These are phyloP conservation scores for Lodderomyces theae DNA, from an alignment of 1,139 yeast species.

Conservation along the genomic window DNA sequence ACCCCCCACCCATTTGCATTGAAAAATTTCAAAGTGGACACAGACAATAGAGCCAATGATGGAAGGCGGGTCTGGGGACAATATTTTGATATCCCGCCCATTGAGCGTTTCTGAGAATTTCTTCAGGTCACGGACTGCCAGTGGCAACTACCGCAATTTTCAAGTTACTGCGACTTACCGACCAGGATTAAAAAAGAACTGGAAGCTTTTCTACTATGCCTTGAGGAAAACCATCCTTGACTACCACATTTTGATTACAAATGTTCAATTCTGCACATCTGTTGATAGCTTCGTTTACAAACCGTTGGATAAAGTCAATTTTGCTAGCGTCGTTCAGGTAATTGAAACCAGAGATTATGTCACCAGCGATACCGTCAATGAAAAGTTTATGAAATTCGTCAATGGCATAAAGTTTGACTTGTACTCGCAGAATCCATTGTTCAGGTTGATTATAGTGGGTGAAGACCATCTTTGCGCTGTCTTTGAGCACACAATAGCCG, in stretches of 20 bases:
- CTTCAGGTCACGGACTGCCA: conserved; percentile 33
- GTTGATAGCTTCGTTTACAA: conserved; percentile 18
- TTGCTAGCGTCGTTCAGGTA: conserved; percentile 28
- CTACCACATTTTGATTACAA: conserved; percentile 34
- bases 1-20: too few relatives aligned
- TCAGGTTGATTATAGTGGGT: conserved; percentile 30
- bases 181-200: conserved; percentile 17
- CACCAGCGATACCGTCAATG: conserved; percentile 23
- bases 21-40: too few relatives aligned
- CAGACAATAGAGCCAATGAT: neutral
- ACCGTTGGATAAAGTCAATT: conserved; percentile 23
- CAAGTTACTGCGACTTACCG: conserved; percentile 36
- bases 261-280: conserved; percentile 21
- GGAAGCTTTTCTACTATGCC: conserved; percentile 23
- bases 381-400: conserved; percentile 26
- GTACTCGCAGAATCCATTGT: conserved; percentile 28
- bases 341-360: conserved; percentile 16
- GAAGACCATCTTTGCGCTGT: conserved; percentile 24
- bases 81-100: conserved; percentile 17
- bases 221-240: conserved; percentile 33
- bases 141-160: conserved; percentile 31
- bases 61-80: neutral
- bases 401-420: conserved; percentile 25
- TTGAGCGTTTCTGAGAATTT: conserved; percentile 37
- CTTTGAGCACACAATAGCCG: conserved; percentile 43